Percentiles rank a stretch among this genome's conserved stretches.
These are phyloP conservation scores for Liriodendron chinense DNA, from an alignment of 164 flowering plant genomes.

Conservation along the genomic window DNA sequence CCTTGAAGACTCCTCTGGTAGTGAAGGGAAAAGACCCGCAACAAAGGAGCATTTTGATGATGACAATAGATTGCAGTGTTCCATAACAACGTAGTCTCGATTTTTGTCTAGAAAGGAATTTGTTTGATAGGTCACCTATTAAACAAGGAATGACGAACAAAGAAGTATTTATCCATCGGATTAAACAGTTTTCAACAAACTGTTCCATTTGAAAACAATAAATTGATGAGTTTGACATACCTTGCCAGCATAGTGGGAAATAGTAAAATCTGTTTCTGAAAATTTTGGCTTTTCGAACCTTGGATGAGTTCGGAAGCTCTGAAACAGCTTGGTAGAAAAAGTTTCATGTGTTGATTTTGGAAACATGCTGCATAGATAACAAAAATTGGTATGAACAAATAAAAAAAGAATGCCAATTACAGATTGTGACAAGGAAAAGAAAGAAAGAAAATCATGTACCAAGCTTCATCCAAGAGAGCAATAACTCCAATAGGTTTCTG, in stretches of 20 bases:
- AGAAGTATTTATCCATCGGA: neutral
- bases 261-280: slow-evolving; percentile 83
- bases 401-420: neutral
- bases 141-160: neutral
- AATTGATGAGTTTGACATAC: slow-evolving; percentile 32
- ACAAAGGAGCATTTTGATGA: slow-evolving; percentile 82
- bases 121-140: slow-evolving; percentile 91
- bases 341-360: slow-evolving; percentile 93
- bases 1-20: slow-evolving; percentile 77
- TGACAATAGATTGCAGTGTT: slow-evolving; percentile 82
- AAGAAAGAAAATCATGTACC: slow-evolving; percentile 17
- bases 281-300: slow-evolving; percentile 85
- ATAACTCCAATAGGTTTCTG: slow-evolving; percentile 94
- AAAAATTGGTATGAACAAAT: neutral
- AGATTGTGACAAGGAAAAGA: neutral
- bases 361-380: slow-evolving; percentile 79
- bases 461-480: slow-evolving; percentile 90
- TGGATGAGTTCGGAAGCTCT: slow-evolving; percentile 59
- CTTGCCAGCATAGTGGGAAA: slow-evolving; percentile 99
- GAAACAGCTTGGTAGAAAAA: slow-evolving; percentile 83
- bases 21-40: slow-evolving; percentile 75
- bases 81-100: slow-evolving; percentile 90
- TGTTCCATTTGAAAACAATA: neutral
- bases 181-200: neutral
- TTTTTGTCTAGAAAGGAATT: slow-evolving; percentile 87